Conservation (phyloP, 257 asterid species). For the Rubia yunnanensis region DNA sequence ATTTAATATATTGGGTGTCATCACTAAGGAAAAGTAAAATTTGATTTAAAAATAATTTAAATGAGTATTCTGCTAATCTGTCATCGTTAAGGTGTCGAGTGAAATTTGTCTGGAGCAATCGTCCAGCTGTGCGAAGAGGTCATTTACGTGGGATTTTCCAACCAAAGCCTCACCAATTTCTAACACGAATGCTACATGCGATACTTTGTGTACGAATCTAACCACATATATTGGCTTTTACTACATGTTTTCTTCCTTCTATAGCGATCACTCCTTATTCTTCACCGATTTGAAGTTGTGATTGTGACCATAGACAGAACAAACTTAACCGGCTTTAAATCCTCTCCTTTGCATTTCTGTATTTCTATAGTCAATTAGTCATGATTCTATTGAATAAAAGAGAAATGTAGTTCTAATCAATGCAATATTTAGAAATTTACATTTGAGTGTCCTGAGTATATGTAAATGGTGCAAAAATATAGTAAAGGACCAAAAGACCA, state of each 20-base stretch:
- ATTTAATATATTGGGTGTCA: no score
- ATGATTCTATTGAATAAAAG: no score
- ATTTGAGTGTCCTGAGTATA: no score
- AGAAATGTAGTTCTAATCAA: no score
- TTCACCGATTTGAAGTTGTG: not conserved
- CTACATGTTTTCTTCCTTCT: not conserved
- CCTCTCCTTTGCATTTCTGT: not conserved
- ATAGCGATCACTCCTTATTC: not conserved
- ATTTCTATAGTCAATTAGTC: no score
- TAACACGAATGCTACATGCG: no score
- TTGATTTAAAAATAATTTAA: no score
- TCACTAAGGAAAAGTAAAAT: no score
- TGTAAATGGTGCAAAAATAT: no score
- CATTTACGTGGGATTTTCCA: conserved; percentile 1
- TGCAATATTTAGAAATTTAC: no score
- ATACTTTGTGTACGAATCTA: no score
- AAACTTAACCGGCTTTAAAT: not conserved
- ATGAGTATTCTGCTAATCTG: not conserved
- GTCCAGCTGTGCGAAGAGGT: not conserved
- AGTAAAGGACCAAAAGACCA: no score
- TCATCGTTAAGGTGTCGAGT: not conserved
- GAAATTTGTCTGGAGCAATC: not conserved
- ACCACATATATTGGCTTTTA: not conserved
- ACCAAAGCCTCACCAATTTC: not conserved
- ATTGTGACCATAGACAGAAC: not conserved